phyloP scores from a whole-genome alignment of 2,329 filamentous ascomycete genomes.

The Calonectria naviculata region DNA sequence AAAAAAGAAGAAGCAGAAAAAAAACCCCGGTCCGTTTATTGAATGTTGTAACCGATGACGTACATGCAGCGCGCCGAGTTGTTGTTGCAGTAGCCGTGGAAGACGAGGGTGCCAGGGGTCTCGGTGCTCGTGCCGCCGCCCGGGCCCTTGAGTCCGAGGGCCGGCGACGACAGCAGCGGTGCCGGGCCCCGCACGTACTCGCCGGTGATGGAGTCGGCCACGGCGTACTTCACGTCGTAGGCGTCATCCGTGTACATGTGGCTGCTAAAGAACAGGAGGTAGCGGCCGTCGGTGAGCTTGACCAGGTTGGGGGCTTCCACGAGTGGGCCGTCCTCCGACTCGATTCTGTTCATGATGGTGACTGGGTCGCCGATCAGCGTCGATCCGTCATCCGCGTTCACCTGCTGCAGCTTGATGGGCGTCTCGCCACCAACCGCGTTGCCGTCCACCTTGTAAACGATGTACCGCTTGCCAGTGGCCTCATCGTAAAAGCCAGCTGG shows the following conservation, averaged over 20 bases:
- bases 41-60: slow-evolving; percentile 39
- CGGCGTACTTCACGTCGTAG: slow-evolving; percentile 72
- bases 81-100: slow-evolving; percentile 50
- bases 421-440: slow-evolving; percentile 64
- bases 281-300: slow-evolving; percentile 57
- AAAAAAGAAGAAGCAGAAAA: not conserved
- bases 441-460: slow-evolving; percentile 75
- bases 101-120: slow-evolving; percentile 46
- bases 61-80: slow-evolving; percentile 50
- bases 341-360: slow-evolving; percentile 57
- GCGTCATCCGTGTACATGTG: slow-evolving; percentile 65
- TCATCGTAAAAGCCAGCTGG: slow-evolving; percentile 68
- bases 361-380: slow-evolving; percentile 63
- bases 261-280: slow-evolving; percentile 72
- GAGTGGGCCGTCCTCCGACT: slow-evolving; percentile 59
- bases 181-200: slow-evolving; percentile 48
- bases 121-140: slow-evolving; percentile 52
- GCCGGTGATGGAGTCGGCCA: slow-evolving; percentile 50
- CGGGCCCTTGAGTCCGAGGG: slow-evolving; percentile 52
- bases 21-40: not conserved
- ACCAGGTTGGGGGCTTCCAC: slow-evolving; percentile 71
- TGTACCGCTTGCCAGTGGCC: slow-evolving; percentile 63
- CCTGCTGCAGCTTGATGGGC: slow-evolving; percentile 67
- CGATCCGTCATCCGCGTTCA: slow-evolving; percentile 59
- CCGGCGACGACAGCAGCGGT: slow-evolving; percentile 49